A percentile compares a stretch with the other conserved stretches of the same genome.
Evolutionary conservation across 805 yeast genomes (phyloP).

Genomic region (Candida maris): DNA sequence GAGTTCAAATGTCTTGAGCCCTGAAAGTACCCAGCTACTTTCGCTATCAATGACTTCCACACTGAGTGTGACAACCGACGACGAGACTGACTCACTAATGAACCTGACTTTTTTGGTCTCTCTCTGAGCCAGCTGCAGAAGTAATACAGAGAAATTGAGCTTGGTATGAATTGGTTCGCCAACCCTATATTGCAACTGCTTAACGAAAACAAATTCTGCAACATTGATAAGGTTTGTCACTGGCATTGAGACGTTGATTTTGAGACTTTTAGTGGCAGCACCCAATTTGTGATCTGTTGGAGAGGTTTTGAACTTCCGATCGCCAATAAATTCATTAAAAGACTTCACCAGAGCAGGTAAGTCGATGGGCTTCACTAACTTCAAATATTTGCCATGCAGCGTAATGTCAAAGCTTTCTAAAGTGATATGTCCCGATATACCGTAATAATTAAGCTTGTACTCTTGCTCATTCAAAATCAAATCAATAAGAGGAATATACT

Average conservation of each 20-base stretch:
- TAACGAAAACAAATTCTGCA: conserved; percentile 42
- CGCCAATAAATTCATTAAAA: conserved; percentile 13
- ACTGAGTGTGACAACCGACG: conserved; percentile 18
- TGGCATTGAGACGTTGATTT: conserved; percentile 62
- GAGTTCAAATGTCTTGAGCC: conserved; percentile 52
- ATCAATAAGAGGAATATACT: conserved; percentile 22
- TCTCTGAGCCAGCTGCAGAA: conserved; percentile 18
- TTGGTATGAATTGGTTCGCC: conserved; percentile 58
- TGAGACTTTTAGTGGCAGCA: conserved; percentile 16
- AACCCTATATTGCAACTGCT: conserved; percentile 45
- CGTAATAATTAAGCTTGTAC: conserved; percentile 28
- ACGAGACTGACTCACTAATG: conserved; percentile 16
- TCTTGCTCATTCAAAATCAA: conserved; percentile 18
- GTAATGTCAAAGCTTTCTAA: conserved; percentile 11
- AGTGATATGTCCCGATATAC: conserved; percentile 21
- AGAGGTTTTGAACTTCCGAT: conserved; percentile 3
- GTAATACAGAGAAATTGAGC: conserved; percentile 34
- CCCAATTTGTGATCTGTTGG: conserved; percentile 3
- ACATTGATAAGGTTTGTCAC: conserved; percentile 56
- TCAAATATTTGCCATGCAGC: conserved; percentile 5
- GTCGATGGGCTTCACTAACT: conserved; percentile 14
- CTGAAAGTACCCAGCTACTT: conserved; percentile 72
- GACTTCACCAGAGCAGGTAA: conserved; percentile 7
- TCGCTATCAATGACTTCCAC: conserved; percentile 40
- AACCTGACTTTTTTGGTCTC: conserved; percentile 31